These are phyloP conservation scores for Xylaria telfairii DNA, from an alignment of 495 filamentous ascomycete species.

Conservation along the genomic window DNA sequence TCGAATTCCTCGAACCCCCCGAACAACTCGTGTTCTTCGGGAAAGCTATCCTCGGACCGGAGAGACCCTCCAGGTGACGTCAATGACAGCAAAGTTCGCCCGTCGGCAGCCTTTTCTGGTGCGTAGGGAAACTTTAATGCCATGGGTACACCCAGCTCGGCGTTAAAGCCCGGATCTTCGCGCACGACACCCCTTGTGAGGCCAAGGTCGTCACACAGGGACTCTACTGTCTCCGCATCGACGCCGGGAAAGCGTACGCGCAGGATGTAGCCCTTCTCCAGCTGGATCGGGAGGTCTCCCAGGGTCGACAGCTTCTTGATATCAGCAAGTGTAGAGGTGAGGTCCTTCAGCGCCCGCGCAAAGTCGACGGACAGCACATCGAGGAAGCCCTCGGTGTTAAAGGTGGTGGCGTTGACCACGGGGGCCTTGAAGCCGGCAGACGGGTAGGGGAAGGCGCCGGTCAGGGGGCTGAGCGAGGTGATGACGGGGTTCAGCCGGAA, in stretches of 20 bases:
- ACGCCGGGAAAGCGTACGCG: slow-evolving; percentile 90
- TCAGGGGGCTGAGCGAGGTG: slow-evolving; percentile 75
- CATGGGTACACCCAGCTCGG: slow-evolving; percentile 65
- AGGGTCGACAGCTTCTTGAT: slow-evolving; percentile 74
- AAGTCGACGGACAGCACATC: slow-evolving; percentile 88
- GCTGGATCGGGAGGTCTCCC: slow-evolving; percentile 81
- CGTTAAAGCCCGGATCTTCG: slow-evolving; percentile 78
- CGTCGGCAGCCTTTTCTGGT: slow-evolving; percentile 53
- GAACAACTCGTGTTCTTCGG: slow-evolving; percentile 49
- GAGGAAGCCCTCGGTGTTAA: slow-evolving; percentile 81
- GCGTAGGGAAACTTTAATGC: slow-evolving; percentile 88
- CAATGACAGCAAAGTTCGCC: slow-evolving; percentile 31
- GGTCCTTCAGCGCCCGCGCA: slow-evolving; percentile 81
- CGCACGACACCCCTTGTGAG: slow-evolving; percentile 74
- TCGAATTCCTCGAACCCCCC: slow-evolving; percentile 40
- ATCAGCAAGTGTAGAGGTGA: slow-evolving; percentile 80
- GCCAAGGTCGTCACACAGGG: slow-evolving; percentile 84
- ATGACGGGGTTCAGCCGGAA: slow-evolving; percentile 87
- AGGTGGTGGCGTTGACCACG: slow-evolving; percentile 52
- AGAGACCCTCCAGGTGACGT: slow-evolving; percentile 61
- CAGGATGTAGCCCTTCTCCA: slow-evolving; percentile 65
- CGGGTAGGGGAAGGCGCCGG: slow-evolving; percentile 46
- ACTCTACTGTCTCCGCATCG: slow-evolving; percentile 81
- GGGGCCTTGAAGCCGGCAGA: slow-evolving; percentile 41
- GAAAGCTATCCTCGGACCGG: slow-evolving; percentile 46